Evolutionary conservation across 108 stramenopile species (phyloP).

Genomic region (Nitzschia sp.): DNA sequence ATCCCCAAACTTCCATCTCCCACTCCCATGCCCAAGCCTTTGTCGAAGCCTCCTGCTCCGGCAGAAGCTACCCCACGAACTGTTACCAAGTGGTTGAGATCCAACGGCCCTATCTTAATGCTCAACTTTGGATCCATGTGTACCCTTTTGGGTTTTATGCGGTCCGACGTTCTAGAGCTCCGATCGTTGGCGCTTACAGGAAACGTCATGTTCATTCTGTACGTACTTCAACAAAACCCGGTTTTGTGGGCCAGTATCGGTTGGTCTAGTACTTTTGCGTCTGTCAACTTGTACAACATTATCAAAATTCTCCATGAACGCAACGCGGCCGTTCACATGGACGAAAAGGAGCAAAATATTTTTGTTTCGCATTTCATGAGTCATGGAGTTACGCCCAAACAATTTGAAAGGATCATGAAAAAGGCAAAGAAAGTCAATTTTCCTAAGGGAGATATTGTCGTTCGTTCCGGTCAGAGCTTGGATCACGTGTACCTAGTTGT

Average conservation of each 20-base stretch:
- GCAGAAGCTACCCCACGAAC: background rate
- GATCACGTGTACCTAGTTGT: conserved; percentile 62
- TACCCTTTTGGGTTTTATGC: conserved; percentile 67
- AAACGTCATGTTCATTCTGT: conserved; percentile 45
- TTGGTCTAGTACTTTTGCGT: conserved; percentile 66
- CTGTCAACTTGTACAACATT: conserved; percentile 68
- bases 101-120: conserved; percentile 58
- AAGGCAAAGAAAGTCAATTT: conserved; percentile 37
- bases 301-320: conserved; percentile 64
- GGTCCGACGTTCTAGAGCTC: conserved; percentile 84
- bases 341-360: conserved; percentile 50
- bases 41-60: conserved; percentile 14
- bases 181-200: conserved; percentile 61
- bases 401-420: conserved; percentile 59
- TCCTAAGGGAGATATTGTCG: conserved; percentile 43
- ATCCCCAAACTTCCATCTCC: conserved; percentile 29
- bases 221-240: conserved; percentile 39
- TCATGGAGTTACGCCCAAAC: conserved; percentile 81
- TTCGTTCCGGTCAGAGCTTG: conserved; percentile 53
- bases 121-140: conserved; percentile 73
- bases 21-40: conserved; percentile 21
- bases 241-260: conserved; percentile 38
- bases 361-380: conserved; percentile 73
- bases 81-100: conserved; percentile 39
- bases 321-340: conserved; percentile 51